Percentiles rank a stretch among this genome's conserved stretches.
Conservation (phyloP, 208 protist genomes). For the Novymonas esmeraldas region DNA sequence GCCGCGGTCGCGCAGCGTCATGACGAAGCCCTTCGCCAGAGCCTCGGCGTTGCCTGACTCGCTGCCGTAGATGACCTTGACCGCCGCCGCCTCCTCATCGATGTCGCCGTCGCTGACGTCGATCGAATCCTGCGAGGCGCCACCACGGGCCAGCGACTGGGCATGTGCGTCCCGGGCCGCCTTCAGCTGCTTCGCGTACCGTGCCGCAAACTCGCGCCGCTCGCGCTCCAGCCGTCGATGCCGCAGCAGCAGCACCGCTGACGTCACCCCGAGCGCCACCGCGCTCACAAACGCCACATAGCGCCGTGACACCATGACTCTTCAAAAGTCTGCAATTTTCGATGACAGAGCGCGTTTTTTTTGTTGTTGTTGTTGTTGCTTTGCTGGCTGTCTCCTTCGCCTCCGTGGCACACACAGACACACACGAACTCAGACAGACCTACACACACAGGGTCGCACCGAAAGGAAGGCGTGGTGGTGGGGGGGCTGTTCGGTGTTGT, state of each 20-base stretch:
- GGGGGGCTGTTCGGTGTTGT: no score
- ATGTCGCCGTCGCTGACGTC: slow-evolving; percentile 4
- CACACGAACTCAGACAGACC: no score
- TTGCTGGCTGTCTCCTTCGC: no score
- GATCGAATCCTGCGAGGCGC: slow-evolving; percentile 4
- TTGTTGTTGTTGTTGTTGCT: no score
- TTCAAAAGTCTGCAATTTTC: background rate
- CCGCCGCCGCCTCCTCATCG: background rate
- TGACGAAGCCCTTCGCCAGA: slow-evolving; percentile 61
- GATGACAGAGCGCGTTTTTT: background rate
- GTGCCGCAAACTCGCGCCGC: slow-evolving; percentile 41
- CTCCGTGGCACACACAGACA: no score
- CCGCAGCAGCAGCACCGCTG: slow-evolving; percentile 8
- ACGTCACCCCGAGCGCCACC: slow-evolving; percentile 4
- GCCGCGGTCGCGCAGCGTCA: slow-evolving; percentile 52
- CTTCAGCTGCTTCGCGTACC: slow-evolving; percentile 35
- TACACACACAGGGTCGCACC: no score
- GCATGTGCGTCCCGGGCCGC: slow-evolving; percentile 19
- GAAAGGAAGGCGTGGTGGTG: no score
- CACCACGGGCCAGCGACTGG: background rate
- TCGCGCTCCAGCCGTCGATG: slow-evolving; percentile 18
- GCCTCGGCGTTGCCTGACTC: slow-evolving; percentile 72
- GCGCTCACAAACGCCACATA: background rate
- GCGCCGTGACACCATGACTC: slow-evolving; percentile 2
- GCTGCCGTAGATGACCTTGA: slow-evolving; percentile 75